A percentile compares a stretch with the other conserved stretches of the same genome.
These are phyloP conservation scores for Sungouiozyma intestinalis DNA, from an alignment of 805 yeast species.

Conservation along the genomic window DNA sequence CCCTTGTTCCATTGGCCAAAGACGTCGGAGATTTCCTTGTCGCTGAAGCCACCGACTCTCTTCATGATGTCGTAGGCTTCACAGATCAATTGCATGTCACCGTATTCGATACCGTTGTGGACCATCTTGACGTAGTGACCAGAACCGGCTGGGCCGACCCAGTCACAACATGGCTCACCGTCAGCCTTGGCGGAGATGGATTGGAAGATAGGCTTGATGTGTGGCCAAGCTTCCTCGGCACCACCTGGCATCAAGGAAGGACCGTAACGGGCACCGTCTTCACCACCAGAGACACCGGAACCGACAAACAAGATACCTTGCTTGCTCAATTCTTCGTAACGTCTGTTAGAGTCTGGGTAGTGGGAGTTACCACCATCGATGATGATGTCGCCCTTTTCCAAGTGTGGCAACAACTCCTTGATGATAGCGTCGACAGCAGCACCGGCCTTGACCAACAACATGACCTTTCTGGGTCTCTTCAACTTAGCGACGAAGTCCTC, in stretches of 20 bases:
- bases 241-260: slow-evolving; percentile 99
- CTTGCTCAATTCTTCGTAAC: slow-evolving; percentile 76
- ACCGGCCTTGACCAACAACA: slow-evolving; percentile 94
- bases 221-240: slow-evolving; percentile 96
- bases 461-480: slow-evolving; percentile 95
- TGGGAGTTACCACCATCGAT: slow-evolving; percentile 99
- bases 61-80: slow-evolving; percentile 96
- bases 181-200: slow-evolving; percentile 91
- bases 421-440: slow-evolving; percentile 87
- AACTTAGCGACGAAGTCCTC: slow-evolving; percentile 78
- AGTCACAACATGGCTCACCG: slow-evolving; percentile 99
- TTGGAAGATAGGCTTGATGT: slow-evolving; percentile 93
- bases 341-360: slow-evolving; percentile 97
- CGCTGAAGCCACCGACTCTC: slow-evolving; percentile 82
- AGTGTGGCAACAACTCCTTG: slow-evolving; percentile 74
- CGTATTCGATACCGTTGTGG: slow-evolving; percentile 99
- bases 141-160: slow-evolving; percentile 99
- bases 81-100: slow-evolving; percentile 98
- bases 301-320: slow-evolving; percentile 92
- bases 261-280: slow-evolving; percentile 99
- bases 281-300: slow-evolving; percentile 99
- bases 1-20: slow-evolving; percentile 93
- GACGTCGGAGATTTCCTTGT: slow-evolving; percentile 89
- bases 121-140: slow-evolving; percentile 99
- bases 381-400: slow-evolving; percentile 95